Percentiles rank a stretch among this genome's conserved stretches.
These are phyloP conservation scores for Tilletia setariae DNA, from an alignment of 1,284 basidiomycete species.

Conservation along the genomic window DNA sequence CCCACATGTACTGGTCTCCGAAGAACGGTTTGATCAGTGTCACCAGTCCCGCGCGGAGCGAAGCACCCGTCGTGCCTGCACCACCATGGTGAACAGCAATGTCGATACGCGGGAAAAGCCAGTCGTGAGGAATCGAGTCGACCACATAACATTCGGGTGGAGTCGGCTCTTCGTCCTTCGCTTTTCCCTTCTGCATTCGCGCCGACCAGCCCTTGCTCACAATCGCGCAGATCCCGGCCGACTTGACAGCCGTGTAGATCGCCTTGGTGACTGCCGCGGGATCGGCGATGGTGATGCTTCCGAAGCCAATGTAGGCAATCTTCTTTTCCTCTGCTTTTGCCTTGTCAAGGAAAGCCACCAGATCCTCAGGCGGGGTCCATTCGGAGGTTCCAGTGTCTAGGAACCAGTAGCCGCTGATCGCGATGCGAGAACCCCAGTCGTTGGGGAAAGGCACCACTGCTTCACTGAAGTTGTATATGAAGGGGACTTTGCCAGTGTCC, in stretches of 20 bases:
- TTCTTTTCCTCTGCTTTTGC: conserved; percentile 63
- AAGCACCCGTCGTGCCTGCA: conserved; percentile 65
- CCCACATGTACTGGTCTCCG: conserved; percentile 52
- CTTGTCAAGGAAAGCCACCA: conserved; percentile 63
- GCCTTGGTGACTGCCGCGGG: conserved; percentile 50
- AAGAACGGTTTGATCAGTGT: conserved; percentile 51
- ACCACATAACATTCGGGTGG: conserved; percentile 46
- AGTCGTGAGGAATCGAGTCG: conserved; percentile 42
- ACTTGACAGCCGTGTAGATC: conserved; percentile 37
- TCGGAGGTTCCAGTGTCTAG: conserved; percentile 56
- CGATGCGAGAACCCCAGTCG: conserved; percentile 44
- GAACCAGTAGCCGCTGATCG: conserved; percentile 49
- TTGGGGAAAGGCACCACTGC: conserved; percentile 42
- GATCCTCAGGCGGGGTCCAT: conserved; percentile 62
- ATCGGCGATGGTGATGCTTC: conserved; percentile 55
- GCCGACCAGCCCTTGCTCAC: conserved; percentile 50
- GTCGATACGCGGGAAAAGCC: conserved; percentile 33
- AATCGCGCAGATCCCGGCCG: conserved; percentile 45
- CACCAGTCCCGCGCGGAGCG: conserved; percentile 41
- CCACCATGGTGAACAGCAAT: conserved; percentile 63
- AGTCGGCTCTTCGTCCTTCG: conserved; percentile 33
- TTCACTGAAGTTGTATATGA: conserved; percentile 50
- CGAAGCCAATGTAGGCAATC: conserved; percentile 50
- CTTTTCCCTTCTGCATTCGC: conserved; percentile 21
- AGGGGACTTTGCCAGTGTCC: conserved; percentile 34